Percentiles rank a stretch among this genome's conserved stretches.
Evolutionary conservation across 805 yeast species (phyloP).

Genomic region (Komagataella pseudopastoris): DNA sequence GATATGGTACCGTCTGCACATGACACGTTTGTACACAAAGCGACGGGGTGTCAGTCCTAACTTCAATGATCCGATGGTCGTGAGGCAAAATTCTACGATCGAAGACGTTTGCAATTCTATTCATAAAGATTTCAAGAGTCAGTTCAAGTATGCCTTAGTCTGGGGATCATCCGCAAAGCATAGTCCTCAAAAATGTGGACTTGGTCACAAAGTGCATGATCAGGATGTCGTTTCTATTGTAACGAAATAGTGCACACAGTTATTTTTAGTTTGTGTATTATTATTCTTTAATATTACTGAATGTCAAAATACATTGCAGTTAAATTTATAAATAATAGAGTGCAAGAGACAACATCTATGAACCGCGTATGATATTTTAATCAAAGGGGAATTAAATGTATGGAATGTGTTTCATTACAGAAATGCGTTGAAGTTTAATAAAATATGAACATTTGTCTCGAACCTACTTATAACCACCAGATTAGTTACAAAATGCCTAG

Average conservation of each 20-base stretch:
- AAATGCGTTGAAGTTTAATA: too few species aligned
- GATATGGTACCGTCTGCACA: constrained; percentile 79
- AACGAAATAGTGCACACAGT: constrained; percentile 39
- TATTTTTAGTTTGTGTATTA: neutral
- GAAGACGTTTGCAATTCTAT: constrained; percentile 85
- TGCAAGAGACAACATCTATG: too few species aligned
- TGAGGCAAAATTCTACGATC: constrained; percentile 63
- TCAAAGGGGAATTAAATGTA: too few species aligned
- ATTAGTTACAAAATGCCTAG: neutral
- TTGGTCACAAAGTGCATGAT: constrained; percentile 70
- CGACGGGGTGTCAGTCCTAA: constrained; percentile 74
- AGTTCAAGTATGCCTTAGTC: constrained; percentile 86
- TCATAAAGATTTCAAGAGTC: constrained; percentile 84
- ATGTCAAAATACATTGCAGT: too few species aligned
- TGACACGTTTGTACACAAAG: constrained; percentile 78
- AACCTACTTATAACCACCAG: neutral
- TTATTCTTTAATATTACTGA: neutral
- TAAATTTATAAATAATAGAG: too few species aligned
- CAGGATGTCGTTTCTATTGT: constrained; percentile 92
- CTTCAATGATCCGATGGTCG: constrained; percentile 84
- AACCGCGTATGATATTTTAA: too few species aligned
- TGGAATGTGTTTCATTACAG: too few species aligned
- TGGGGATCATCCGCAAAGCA: constrained; percentile 96
- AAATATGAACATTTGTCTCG: neutral
- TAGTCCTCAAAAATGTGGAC: constrained; percentile 93